Evolutionary conservation across 2,329 filamentous ascomycete species (phyloP), one percentile per base, ranked within the genome.

Genomic region (Chaetomium strumarium): DNA sequence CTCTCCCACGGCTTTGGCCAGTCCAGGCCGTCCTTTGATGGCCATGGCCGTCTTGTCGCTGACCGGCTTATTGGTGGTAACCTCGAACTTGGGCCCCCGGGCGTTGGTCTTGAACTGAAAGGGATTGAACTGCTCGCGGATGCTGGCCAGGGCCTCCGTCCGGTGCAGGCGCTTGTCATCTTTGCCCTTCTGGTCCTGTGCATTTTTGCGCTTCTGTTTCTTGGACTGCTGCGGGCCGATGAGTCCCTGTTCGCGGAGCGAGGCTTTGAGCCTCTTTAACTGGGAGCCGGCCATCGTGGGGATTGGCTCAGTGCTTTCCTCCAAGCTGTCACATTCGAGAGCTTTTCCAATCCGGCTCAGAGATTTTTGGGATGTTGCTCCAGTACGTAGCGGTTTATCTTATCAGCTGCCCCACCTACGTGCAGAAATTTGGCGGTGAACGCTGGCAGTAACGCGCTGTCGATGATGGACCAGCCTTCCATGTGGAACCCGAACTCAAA

Each of bases 61-160:
- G 12, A 73, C 70, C 6, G 80, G 76, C 53, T 80, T 80, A 58
- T 80, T 81, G 49, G 79, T 91, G 0, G 88, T 90, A 41, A 91
- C 85, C 40, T 92, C 84, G 59, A 95, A 95, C 64, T 97, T 97
- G 52, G 84, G 84, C 0, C 85, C 87, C 55, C 86, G 80, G 1
- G 84, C 77, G 38, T 86, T 83, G 53, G 87, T 83, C 70, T 95
- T 95, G 67, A 96, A 81, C 66, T 99, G 93, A 70, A 99, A 99
- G 0, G 93, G 93, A 68, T 99, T 99, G 80, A 97, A 97, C 61
- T 91, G 86, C 65, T 97, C 91, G 66, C 93, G 86, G 67, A 99
- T 96, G 52, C 81, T 83, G 62, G 88, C 84, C 57, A 99, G 77
- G 14, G 90, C 88, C 51, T 83, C 85, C 64, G 86, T 81, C 65